Evolutionary conservation across 805 yeast species (phyloP), one percentile per base, ranked within the genome.

Genomic region (Yamadazyma tumulicola): DNA sequence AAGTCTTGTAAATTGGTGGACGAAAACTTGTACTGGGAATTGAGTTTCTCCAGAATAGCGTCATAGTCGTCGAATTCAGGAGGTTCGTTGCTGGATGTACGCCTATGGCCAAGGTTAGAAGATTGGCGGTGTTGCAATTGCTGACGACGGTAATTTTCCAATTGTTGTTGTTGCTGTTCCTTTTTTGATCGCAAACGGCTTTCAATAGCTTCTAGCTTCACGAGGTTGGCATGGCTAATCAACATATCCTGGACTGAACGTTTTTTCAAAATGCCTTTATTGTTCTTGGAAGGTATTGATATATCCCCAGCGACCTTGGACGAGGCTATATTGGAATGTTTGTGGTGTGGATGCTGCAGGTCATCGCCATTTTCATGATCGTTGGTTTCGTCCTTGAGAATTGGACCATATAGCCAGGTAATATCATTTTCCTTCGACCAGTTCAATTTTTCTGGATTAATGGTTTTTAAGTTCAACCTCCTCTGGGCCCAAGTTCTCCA

Each of bases 381-480:
- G 21, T 46, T 42, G 22, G 52, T 59, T 19, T 63, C 67, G 36
- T 74, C 79, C 38, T 68, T 69, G 37, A 76, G 68, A 16, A 79
- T 66, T 0, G 99, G 99, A 1, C 99, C 99, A 61, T 91, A 93
- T 10, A 93, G 73, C 98, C 98, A 93, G 1, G 97, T 88, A 8
- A 93, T 96, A 57, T 93, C 99, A 39, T 83, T 81, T 51, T 93
- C 99, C 61, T 94, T 93, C 28, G 87, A 79, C 99, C 99, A 93
- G 58, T 93, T 91, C 30, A 93, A 85, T 23, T 77, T 74, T 51
- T 87, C 94, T 1, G 99, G 98, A 13, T 89, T 78, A 5, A 91
- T 85, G 0, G 98, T 93, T 67, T 64, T 65, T 39, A 67, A 54
- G 59, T 77, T 68, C 45, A 75, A 72, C 46, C 82, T 74, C 33